Base-by-base conservation (phyloP, 2,329 filamentous ascomycete genomes). In the Capronia coronata region DNA sequence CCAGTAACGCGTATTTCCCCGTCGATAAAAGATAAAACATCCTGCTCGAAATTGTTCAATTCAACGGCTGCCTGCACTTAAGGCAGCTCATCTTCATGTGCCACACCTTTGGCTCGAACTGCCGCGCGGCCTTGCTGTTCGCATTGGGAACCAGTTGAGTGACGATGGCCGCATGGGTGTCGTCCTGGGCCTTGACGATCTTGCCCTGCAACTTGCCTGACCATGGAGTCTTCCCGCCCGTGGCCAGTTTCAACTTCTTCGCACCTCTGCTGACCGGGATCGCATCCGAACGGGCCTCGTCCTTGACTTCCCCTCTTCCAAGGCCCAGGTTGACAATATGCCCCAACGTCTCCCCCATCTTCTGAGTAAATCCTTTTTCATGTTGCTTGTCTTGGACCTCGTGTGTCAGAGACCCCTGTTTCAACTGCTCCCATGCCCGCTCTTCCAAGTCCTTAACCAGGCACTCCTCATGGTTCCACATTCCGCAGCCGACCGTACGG, bases 381-480 rank as follows among this genome's bases (percentile, higher is more conserved):
- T 44, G 32, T 11, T 39, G 25, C 10, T n/a, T 32, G 23, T 47
- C 55, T 25, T 34, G 37, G 3, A 32, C 29, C 30, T 53, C 44
- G n/a, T 56, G 38, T 1, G 40, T 32, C 16, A 59, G 39, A 2
- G 34, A 37, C 11, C 56, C 55, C 22, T 27, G 50, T 18, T 44
- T 46, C 41, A 54, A 55, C 25, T 37, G 46, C 14, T 48, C 38
- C 51, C 51, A 53, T 3, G 45, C 47, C 35, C 49, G 45, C 27
- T 48, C 25, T 43, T 54, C 54, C 10, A 58, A 19, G 21, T 48
- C 49, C 16, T 45, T 45, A n/a, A 51, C 46, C n/a, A 84, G 68
- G 58, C 81, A 84, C 39, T 80, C 75, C 48, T 79, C 73, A 58
- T 84, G 81, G 51, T 84, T 73, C 81, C 81, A 84, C 46, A 72